Percentiles rank a stretch among this genome's conserved stretches.
Conservation (phyloP, 2,329 filamentous ascomycete genomes). For the Trichophyton schoenleinii region DNA sequence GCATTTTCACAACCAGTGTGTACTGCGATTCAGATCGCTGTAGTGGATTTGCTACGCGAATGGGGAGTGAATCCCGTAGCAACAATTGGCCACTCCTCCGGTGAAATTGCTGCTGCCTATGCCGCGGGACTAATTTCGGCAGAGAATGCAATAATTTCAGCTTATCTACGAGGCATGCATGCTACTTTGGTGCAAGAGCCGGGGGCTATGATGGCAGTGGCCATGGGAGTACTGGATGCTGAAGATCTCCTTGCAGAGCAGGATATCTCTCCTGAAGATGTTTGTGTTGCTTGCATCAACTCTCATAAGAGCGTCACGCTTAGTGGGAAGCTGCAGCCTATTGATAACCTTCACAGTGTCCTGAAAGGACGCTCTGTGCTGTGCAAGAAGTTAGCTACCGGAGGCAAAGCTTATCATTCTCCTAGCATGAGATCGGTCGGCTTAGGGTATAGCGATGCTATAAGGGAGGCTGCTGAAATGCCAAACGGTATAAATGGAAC, state of each 20-base stretch:
- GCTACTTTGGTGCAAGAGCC: background rate
- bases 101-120: constrained; percentile 25
- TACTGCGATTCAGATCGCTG: constrained; percentile 22
- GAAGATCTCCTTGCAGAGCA: constrained; percentile 5
- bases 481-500: background rate
- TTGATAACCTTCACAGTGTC: no score
- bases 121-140: constrained; percentile 16
- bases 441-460: constrained; percentile 11
- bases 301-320: constrained; percentile 26
- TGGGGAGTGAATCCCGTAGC: constrained; percentile 18
- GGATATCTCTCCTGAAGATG: background rate
- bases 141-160: constrained; percentile 10
- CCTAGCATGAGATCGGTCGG: constrained; percentile 16
- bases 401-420: constrained; percentile 23
- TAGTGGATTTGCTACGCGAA: constrained; percentile 20
- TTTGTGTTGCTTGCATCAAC: constrained; percentile 27
- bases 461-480: background rate
- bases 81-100: constrained; percentile 23
- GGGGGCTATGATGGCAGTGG: constrained; percentile 14
- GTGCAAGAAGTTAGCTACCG: constrained; percentile 16
- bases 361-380: background rate
- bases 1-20: constrained; percentile 22
- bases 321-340: constrained; percentile 18
- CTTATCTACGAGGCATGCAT: constrained; percentile 15
- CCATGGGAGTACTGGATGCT: background rate